Percentiles rank a stretch among this genome's conserved stretches.
Evolutionary conservation across 495 filamentous ascomycete species (phyloP).

Genomic region (Lasiosphaeria ovina): DNA sequence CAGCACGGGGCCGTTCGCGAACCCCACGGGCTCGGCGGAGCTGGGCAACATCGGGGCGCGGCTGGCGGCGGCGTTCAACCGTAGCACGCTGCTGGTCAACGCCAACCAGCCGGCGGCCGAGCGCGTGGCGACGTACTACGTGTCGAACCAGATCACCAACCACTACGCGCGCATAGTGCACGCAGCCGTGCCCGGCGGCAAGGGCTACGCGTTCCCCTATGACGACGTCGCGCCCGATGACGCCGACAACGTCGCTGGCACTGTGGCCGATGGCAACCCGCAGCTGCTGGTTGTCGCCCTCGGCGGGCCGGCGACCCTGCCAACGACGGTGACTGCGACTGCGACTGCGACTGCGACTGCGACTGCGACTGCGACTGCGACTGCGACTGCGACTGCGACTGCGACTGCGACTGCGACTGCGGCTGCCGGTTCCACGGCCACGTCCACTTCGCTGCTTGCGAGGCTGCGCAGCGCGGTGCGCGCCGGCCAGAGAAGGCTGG

Average conservation of each 20-base stretch:
- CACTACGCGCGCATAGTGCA: constrained; percentile 71
- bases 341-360: neutral
- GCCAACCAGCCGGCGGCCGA: constrained; percentile 51
- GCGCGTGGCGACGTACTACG: constrained; percentile 49
- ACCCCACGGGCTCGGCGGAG: constrained; percentile 33
- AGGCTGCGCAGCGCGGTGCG: too few relatives aligned
- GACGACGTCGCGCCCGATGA: constrained; percentile 66
- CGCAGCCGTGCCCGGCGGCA: constrained; percentile 55
- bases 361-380: neutral
- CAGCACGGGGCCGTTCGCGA: constrained; percentile 65
- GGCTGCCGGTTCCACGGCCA: too few relatives aligned
- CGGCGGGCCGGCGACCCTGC: constrained; percentile 34
- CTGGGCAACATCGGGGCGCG: constrained; percentile 59
- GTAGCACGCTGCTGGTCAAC: constrained; percentile 57
- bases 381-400: neutral
- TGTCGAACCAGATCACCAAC: constrained; percentile 57
- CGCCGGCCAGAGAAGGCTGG: too few relatives aligned
- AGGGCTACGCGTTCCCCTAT: constrained; percentile 77
- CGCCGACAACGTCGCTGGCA: constrained; percentile 59
- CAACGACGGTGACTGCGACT: neutral
- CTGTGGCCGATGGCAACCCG: constrained; percentile 58
- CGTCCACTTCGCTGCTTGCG: too few relatives aligned
- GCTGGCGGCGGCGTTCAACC: constrained; percentile 66
- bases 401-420: neutral
- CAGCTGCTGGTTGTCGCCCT: constrained; percentile 59